phyloP scores from a whole-genome alignment of 768 basidiomycete species.

The Podaxis mareebaensis region DNA sequence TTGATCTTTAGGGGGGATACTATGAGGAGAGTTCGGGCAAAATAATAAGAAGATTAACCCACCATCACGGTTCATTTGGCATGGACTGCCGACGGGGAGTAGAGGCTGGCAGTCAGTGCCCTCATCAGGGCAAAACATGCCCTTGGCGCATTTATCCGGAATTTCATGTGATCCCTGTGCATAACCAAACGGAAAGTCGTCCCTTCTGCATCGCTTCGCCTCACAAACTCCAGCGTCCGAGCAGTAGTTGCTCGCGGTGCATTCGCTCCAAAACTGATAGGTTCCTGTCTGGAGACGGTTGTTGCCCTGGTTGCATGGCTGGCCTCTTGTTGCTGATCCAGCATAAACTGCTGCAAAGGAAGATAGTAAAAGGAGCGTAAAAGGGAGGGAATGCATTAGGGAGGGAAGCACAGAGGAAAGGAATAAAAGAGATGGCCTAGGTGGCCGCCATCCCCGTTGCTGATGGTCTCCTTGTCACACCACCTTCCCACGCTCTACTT shows the following conservation, averaged over 20 bases:
- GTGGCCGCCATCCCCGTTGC: not conserved
- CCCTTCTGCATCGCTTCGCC: conserved; percentile 68
- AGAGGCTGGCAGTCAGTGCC: conserved; percentile 64
- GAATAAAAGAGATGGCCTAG: conserved; percentile 13
- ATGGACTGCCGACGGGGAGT: conserved; percentile 61
- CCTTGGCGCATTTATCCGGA: conserved; percentile 61
- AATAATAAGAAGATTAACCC: conserved; percentile 20
- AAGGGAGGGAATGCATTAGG: conserved; percentile 30
- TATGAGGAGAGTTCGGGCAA: not conserved
- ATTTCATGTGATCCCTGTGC: conserved; percentile 35
- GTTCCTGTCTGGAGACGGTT: conserved; percentile 75
- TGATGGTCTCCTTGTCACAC: not conserved
- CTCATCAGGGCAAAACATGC: conserved; percentile 85
- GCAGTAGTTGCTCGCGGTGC: conserved; percentile 72
- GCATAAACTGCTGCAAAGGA: conserved; percentile 41
- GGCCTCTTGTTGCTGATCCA: conserved; percentile 44
- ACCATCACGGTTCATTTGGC: conserved; percentile 91
- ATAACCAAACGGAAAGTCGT: conserved; percentile 79
- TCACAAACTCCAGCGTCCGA: conserved; percentile 51
- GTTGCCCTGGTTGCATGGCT: conserved; percentile 49
- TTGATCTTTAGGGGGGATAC: conserved; percentile 55
- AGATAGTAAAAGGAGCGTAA: conserved; percentile 58
- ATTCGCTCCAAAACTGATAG: conserved; percentile 80
- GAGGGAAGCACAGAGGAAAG: conserved; percentile 18
- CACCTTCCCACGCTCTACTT: not conserved